Evolutionary conservation across 371 early-diverging fungal species (phyloP), one percentile per base, ranked within the genome.

Genomic region (Synchytrium microbalum): DNA sequence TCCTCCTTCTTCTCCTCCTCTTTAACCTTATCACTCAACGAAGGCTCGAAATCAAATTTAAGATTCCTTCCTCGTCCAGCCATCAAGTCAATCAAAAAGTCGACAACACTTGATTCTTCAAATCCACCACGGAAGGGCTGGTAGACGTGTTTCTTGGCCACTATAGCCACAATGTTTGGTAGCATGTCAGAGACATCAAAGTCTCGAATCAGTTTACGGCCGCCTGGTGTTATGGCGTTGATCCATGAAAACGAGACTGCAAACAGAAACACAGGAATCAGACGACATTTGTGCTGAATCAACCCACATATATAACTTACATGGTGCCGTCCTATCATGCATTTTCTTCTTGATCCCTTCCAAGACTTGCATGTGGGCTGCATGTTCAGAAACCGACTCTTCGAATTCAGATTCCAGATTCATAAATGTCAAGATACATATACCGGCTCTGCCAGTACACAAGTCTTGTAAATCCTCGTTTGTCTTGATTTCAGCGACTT

Each of bases 121-220:
- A 86, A 91, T 0, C 83, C 80, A 1, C 90, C 92, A 25, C 87
- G 70, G 65, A 85, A 86, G 3, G 85, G 81, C 38, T 87, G 69
- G 68, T 80, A 90, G 0, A 83, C 79, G 57, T 84, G 80, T 70
- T 85, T 87, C 27, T 71, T 69, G 32, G 83, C 83, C 67, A 83
- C 84, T 26, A 91, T 62, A 32, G 86, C 79, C 62, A 93, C 73
- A 54, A 88, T 66, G 1, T 78, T 75, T 1, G 92, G 93, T 56
- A 78, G 81, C 66, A 85, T 86, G 60, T 85, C 84, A 30, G 85
- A 78, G 56, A 90, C 71, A 61, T 85, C 86, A 68, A 92, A 84
- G 30, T 83, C 72, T 1, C 73, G 64, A 32, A 79, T 77, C 13
- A 93, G 71, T n/a, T 74, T 63, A 2, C 80, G n/a, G n/a, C n/a